A percentile compares a stretch with the other conserved stretches of the same genome.
These are phyloP conservation scores for Pichia eremophila DNA, from an alignment of 805 yeast genomes.

Conservation along the genomic window DNA sequence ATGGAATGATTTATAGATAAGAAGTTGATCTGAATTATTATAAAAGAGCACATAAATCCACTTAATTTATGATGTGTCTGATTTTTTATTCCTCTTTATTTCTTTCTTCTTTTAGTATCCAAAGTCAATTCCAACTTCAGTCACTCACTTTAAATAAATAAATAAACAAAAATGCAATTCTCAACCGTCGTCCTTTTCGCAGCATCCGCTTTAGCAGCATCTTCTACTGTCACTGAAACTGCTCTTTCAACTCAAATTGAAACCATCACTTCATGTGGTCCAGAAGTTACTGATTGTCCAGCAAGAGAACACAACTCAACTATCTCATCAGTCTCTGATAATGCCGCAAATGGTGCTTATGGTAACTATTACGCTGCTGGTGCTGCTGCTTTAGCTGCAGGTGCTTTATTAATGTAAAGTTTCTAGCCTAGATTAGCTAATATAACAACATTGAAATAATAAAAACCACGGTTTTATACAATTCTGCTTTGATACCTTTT, in stretches of 20 bases:
- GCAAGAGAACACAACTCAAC: conserved; percentile 24
- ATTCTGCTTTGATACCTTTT: too few species aligned
- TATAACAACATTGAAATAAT: too few species aligned
- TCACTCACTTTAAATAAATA: conserved; percentile 15
- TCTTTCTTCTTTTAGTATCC: conserved; percentile 2
- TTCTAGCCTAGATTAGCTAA: not conserved
- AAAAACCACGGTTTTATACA: too few species aligned
- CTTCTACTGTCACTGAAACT: conserved; percentile 25
- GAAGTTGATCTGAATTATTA: too few species aligned
- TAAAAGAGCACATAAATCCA: too few species aligned
- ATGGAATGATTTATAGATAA: too few species aligned
- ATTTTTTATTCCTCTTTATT: not conserved
- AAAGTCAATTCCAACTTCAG: conserved; percentile 9
- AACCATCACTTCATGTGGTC: conserved; percentile 31
- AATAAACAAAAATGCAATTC: conserved; percentile 32
- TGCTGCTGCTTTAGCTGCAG: conserved; percentile 28
- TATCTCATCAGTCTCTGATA: conserved; percentile 23
- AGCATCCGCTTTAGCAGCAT: conserved; percentile 28
- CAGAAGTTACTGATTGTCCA: conserved; percentile 28
- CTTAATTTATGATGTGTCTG: not conserved
- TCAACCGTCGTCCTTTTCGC: conserved; percentile 29
- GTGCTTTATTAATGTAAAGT: conserved; percentile 27
- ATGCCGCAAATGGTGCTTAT: conserved; percentile 10
- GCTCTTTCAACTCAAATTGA: conserved; percentile 29
- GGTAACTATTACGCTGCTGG: conserved; percentile 26